phyloP scores from a whole-genome alignment of 768 basidiomycete species.

The Gelatoporia subvermispora region DNA sequence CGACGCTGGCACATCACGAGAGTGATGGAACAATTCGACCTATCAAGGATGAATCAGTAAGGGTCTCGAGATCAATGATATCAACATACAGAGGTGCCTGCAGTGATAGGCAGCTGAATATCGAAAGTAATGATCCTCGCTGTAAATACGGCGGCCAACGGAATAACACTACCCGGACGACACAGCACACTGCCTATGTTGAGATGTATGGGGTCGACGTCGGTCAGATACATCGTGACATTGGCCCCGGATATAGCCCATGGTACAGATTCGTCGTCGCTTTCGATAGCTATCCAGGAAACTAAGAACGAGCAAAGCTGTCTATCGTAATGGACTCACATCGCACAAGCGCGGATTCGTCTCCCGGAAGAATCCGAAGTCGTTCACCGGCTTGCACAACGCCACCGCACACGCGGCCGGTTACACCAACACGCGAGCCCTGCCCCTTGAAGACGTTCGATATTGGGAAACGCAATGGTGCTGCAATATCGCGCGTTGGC shows the following conservation, averaged over 20 bases:
- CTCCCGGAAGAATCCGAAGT: conserved; percentile 83
- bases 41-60: conserved; percentile 21
- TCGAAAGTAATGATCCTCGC: conserved; percentile 95
- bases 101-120: conserved; percentile 81
- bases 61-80: background rate
- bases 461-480: conserved; percentile 81
- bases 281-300: conserved; percentile 74
- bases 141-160: conserved; percentile 70
- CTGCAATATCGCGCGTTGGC: conserved; percentile 68
- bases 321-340: conserved; percentile 31
- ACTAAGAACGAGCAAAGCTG: background rate
- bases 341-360: conserved; percentile 81
- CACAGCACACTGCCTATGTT: conserved; percentile 89
- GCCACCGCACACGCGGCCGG: conserved; percentile 82
- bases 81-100: conserved; percentile 68
- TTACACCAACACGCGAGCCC: conserved; percentile 70
- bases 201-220: conserved; percentile 82
- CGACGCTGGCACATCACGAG: conserved; percentile 85
- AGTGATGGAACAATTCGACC: conserved; percentile 96
- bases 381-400: conserved; percentile 90
- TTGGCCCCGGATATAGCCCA: conserved; percentile 93
- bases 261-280: conserved; percentile 68
- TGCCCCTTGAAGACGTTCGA: conserved; percentile 94
- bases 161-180: conserved; percentile 63
- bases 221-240: conserved; percentile 76